These are phyloP conservation scores for Solanum hybrid DNA, from an alignment of 305 asterid genomes.

Conservation along the genomic window DNA sequence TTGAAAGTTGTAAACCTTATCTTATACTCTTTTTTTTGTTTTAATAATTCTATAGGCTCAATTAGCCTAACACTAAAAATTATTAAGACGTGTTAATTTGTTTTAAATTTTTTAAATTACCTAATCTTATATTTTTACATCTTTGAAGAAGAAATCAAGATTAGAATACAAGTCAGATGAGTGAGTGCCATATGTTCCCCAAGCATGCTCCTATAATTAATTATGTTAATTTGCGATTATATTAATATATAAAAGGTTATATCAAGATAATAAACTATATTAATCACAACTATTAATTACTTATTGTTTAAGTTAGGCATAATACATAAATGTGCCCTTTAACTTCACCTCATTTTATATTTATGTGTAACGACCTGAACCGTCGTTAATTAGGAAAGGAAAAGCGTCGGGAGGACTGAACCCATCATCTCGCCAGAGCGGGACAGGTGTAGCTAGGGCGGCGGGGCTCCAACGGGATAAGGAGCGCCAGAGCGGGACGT, in stretches of 20 bases:
- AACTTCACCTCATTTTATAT: too few species aligned
- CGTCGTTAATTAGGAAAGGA: too few species aligned
- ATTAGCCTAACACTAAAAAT: background rate
- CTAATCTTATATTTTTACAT: background rate
- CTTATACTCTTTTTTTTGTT: background rate
- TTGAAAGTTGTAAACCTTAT: background rate
- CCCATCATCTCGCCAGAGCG: too few species aligned
- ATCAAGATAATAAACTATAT: background rate
- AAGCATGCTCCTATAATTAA: background rate
- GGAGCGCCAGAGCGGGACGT: too few species aligned
- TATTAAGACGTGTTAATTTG: background rate
- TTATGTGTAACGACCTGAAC: too few species aligned
- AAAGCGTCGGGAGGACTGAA: too few species aligned
- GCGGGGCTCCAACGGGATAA: too few species aligned
- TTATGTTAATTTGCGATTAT: background rate
- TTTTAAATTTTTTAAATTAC: background rate
- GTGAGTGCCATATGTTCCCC: background rate
- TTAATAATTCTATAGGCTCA: background rate
- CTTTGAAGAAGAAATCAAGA: background rate
- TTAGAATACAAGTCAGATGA: background rate
- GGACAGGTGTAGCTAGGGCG: too few species aligned
- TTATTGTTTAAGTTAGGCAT: background rate
- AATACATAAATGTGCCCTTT: too few species aligned
- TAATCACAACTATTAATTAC: background rate
- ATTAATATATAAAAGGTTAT: background rate